phyloP scores from a whole-genome alignment of 306 rosid species.

The Casuarina glauca region DNA sequence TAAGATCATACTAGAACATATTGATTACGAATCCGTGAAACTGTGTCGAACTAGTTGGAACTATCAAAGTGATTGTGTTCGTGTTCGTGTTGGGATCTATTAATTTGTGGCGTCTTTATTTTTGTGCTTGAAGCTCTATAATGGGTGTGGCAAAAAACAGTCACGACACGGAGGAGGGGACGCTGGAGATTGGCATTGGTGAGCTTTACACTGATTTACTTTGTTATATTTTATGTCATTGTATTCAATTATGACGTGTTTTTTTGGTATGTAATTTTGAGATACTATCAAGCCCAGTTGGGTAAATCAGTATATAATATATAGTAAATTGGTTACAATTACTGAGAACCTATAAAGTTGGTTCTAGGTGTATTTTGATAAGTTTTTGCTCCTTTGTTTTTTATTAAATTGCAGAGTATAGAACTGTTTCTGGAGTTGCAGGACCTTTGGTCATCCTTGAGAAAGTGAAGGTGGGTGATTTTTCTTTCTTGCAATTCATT shows the following conservation, averaged over 20 bases:
- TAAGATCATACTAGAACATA: background rate
- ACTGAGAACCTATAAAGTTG: background rate
- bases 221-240: slow-evolving; percentile 14
- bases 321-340: background rate
- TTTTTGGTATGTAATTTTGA: background rate
- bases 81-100: background rate
- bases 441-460: slow-evolving; percentile 99
- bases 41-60: background rate
- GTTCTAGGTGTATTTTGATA: slow-evolving; percentile 15
- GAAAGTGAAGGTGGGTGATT: slow-evolving; percentile 79
- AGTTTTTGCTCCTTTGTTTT: slow-evolving; percentile 23
- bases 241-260: background rate
- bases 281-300: background rate
- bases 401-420: slow-evolving; percentile 67
- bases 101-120: background rate
- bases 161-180: slow-evolving; percentile 63
- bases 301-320: background rate
- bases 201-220: slow-evolving; percentile 15
- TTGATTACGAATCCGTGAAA: background rate
- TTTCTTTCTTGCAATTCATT: slow-evolving; percentile 6
- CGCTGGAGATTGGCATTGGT: slow-evolving; percentile 97
- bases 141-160: slow-evolving; percentile 72
- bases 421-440: slow-evolving; percentile 99
- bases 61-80: background rate
- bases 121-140: slow-evolving; percentile 34